Percentiles rank a stretch among this genome's conserved stretches.
Evolutionary conservation across 176 grass and related monocot genomes (phyloP).

Genomic region (Musa beccarii): DNA sequence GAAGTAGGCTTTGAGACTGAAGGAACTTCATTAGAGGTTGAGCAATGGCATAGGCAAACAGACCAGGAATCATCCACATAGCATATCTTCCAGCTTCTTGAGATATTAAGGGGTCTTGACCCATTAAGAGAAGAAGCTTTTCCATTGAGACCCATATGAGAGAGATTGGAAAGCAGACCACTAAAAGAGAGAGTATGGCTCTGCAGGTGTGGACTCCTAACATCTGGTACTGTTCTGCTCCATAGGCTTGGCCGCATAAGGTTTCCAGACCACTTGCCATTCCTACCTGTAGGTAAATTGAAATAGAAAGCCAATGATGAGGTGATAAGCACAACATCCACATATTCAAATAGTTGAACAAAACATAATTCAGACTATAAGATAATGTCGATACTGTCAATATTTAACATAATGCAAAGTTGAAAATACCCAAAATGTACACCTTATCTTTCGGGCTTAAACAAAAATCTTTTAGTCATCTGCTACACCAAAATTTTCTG

Average conservation of each 20-base stretch:
- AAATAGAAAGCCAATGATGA: not conserved
- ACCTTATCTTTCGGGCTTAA: not conserved
- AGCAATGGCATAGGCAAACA: slow-evolving; percentile 3
- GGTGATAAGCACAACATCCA: not conserved
- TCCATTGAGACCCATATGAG: not conserved
- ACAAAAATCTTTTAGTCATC: not conserved
- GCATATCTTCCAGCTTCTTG: slow-evolving; percentile 2
- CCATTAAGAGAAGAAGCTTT: not conserved
- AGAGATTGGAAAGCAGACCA: slow-evolving; percentile 1
- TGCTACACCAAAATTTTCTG: not conserved
- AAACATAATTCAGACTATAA: not conserved
- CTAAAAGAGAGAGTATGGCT: not conserved
- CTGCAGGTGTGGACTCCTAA: slow-evolving; percentile 2
- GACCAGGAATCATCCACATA: slow-evolving; percentile 9
- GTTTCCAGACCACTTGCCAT: slow-evolving; percentile 17
- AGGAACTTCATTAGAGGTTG: slow-evolving; percentile 36
- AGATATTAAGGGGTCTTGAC: slow-evolving; percentile 7
- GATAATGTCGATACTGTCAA: too few species aligned
- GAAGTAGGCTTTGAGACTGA: slow-evolving; percentile 65
- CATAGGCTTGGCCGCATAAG: slow-evolving; percentile 19
- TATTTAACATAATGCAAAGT: too few species aligned
- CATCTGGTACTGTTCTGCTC: slow-evolving; percentile 1
- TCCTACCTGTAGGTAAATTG: not conserved
- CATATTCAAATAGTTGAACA: not conserved
- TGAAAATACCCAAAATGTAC: not conserved